Percentiles rank a stretch among this genome's conserved stretches.
phyloP scores from a whole-genome alignment of 2,329 filamentous ascomycete genomes.

The Aphanoascus verrucosus region DNA sequence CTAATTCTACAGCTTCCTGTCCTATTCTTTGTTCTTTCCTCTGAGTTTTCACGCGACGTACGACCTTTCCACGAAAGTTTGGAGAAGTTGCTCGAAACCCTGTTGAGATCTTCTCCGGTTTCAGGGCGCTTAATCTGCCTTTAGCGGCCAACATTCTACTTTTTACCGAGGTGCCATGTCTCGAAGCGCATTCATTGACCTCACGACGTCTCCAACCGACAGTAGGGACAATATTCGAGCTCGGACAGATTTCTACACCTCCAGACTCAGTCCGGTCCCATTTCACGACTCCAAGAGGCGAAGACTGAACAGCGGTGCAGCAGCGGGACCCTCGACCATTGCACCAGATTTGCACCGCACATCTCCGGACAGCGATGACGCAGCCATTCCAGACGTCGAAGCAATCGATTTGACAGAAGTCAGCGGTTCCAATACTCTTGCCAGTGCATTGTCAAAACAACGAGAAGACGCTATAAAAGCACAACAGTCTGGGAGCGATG shows the following conservation, averaged over 20 bases:
- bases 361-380: not conserved
- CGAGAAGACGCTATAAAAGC: slow-evolving; percentile 42
- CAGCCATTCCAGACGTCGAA: slow-evolving; percentile 28
- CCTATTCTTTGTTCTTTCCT: not conserved
- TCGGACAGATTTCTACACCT: not conserved
- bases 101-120: not conserved
- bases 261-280: not conserved
- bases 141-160: not conserved
- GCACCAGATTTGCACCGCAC: not conserved
- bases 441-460: slow-evolving; percentile 43
- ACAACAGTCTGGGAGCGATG: slow-evolving; percentile 24
- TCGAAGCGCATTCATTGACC: slow-evolving; percentile 13
- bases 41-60: not conserved
- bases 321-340: slow-evolving; percentile 3
- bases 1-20: not conserved
- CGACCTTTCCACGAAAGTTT: no score
- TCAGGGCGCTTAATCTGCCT: not conserved
- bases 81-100: no score
- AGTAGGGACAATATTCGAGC: not conserved
- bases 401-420: slow-evolving; percentile 42
- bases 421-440: slow-evolving; percentile 32
- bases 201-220: slow-evolving; percentile 7
- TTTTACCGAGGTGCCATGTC: slow-evolving; percentile 6
- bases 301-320: slow-evolving; percentile 7
- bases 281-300: slow-evolving; percentile 9